Evolutionary conservation across 768 basidiomycete genomes (phyloP), one percentile per base, ranked within the genome.

Genomic region (Tricholoma furcatifolium): DNA sequence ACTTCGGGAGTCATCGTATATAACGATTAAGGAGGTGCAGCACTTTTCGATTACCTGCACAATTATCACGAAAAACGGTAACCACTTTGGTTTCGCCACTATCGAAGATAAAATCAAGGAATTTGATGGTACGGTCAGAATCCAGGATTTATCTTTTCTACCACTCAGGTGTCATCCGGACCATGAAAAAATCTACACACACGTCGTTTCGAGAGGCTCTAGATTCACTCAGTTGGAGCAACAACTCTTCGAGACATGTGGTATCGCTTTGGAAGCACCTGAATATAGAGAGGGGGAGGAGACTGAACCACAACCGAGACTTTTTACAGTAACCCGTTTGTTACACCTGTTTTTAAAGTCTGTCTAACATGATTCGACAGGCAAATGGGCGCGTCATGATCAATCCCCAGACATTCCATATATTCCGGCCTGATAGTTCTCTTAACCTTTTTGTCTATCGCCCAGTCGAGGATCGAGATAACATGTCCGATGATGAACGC

Each of bases 341-440:
- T 27, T 12, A 12, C 10, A 12, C 5, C 10, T 43, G 21, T 12
- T 7, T n/a, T 2, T 11, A 23, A 7, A 24, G 2, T 43, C 20
- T 11, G 20, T 27, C 27, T 17, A 24, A 43, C 17, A 43, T n/a
- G 11, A 24, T 21, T 36, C 7, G 52, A 6, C 45, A 65, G 64
- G 54, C 56, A 15, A 51, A 60, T 23, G 65, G 65, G 27, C 61
- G 67, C 8, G 59, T 65, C 12, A 67, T 68, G 65, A 65, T 67
- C 27, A 56, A 62, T 50, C 60, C 65, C 6, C 35, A 44, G 20
- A 50, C 66, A 2, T 69, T 63, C 53, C 53, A 60, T 4, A 35
- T 46, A 20, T 66, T 62, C 50, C 43, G 64, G 36, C 61, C 62
- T 4, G 55, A 64, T 31, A 53, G 43, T 21, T 34, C 44, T 2